Evolutionary conservation across 352 stramenopile species (phyloP).

Genomic region (Phytopythium delawarense): DNA sequence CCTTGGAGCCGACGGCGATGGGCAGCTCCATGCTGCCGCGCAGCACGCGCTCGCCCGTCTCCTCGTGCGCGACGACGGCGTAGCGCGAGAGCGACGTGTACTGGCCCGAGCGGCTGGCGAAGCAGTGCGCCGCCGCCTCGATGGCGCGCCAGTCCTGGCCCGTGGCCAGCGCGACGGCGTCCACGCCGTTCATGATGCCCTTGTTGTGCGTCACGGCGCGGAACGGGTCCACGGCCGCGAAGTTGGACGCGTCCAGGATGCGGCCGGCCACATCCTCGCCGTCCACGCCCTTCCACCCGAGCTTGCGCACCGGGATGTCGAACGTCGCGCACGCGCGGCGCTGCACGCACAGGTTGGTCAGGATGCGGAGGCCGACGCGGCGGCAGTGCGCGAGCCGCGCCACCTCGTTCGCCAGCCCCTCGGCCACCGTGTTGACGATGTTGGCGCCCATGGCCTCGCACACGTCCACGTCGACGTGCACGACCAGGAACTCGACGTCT

Average conservation of each 20-base stretch:
- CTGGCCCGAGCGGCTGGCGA: constrained; percentile 68
- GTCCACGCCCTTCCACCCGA: constrained; percentile 80
- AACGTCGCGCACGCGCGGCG: constrained; percentile 63
- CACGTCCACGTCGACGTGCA: constrained; percentile 87
- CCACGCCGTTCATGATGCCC: constrained; percentile 87
- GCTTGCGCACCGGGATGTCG: constrained; percentile 66
- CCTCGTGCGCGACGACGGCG: constrained; percentile 33
- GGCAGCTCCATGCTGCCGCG: constrained; percentile 74
- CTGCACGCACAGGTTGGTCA: constrained; percentile 89
- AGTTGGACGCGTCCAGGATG: constrained; percentile 85
- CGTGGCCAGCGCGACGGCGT: constrained; percentile 74
- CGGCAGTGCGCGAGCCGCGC: constrained; percentile 53
- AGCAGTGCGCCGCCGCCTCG: constrained; percentile 79
- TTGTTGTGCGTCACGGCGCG: constrained; percentile 89
- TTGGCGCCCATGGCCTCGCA: constrained; percentile 89
- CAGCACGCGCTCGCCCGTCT: constrained; percentile 43
- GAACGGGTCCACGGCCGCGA: constrained; percentile 78
- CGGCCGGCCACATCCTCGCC: constrained; percentile 66
- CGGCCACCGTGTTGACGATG: constrained; percentile 86
- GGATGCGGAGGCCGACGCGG: constrained; percentile 74
- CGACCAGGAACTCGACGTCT: constrained; percentile 50
- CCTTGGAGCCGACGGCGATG: constrained; percentile 79
- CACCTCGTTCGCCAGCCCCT: constrained; percentile 75
- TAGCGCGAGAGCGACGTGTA: constrained; percentile 83
- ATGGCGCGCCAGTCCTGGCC: constrained; percentile 86